Percentiles rank a stretch among this genome's conserved stretches.
phyloP scores from a whole-genome alignment of 257 asterid species.

The Nicotiana noctiflora region DNA sequence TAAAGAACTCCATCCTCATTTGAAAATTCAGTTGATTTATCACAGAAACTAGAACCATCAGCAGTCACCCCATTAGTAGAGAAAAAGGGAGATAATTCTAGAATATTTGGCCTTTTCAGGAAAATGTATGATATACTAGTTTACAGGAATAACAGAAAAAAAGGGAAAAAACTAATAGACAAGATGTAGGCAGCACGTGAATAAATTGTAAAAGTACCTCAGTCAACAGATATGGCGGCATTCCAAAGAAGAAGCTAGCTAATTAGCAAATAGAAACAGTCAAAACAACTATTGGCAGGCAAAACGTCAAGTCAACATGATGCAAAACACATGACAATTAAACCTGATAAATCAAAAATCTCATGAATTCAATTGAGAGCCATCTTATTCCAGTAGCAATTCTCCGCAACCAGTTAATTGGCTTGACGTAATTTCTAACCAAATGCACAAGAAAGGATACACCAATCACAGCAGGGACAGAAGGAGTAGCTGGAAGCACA shows the following conservation, averaged over 20 bases:
- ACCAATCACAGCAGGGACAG: constrained; percentile 98
- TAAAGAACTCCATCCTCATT: constrained; percentile 32
- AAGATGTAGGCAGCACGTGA: background rate
- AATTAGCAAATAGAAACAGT: background rate
- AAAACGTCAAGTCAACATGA: background rate
- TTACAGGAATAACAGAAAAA: background rate
- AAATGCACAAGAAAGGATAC: constrained; percentile 55
- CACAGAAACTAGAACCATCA: background rate
- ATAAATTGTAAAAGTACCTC: background rate
- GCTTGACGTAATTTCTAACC: background rate
- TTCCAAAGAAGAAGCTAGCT: background rate
- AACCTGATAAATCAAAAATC: constrained; percentile 1
- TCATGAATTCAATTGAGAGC: background rate
- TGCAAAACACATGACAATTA: background rate
- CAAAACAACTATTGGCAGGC: background rate
- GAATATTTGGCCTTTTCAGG: background rate
- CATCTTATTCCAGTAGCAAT: background rate
- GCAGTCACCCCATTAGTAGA: background rate
- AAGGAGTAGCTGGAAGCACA: constrained; percentile 82
- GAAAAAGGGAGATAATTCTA: background rate
- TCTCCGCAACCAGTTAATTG: background rate
- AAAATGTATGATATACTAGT: background rate
- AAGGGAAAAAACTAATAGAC: background rate
- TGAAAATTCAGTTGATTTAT: background rate
- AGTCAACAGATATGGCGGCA: background rate